Percentiles rank a stretch among this genome's conserved stretches.
These are phyloP conservation scores for Cytospora paraplurivora DNA, from an alignment of 2,329 filamentous ascomycete genomes.

Conservation along the genomic window DNA sequence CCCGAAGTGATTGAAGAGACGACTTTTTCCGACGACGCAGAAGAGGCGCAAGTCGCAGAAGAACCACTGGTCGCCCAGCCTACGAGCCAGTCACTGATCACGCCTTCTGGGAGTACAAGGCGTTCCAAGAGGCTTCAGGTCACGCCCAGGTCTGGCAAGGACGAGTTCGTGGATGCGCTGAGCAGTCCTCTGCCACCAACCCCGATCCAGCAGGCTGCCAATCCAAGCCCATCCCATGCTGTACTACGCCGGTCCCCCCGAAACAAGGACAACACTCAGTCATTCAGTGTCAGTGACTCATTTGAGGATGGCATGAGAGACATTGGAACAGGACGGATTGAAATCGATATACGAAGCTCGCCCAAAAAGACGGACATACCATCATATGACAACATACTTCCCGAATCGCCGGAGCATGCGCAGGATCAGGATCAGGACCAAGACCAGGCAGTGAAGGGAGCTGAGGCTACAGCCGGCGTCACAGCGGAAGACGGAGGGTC, in stretches of 20 bases:
- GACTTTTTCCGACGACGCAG: background rate
- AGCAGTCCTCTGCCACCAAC: constrained; percentile 44
- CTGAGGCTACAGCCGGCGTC: constrained; percentile 7
- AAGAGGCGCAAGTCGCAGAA: background rate
- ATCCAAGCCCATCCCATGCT: constrained; percentile 17
- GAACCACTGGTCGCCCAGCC: background rate
- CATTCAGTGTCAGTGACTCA: constrained; percentile 45
- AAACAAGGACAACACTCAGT: constrained; percentile 31
- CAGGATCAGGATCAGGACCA: background rate
- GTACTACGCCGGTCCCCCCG: constrained; percentile 10
- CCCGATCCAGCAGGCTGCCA: constrained; percentile 34
- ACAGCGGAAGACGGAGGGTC: constrained; percentile 15
- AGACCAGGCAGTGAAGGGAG: background rate
- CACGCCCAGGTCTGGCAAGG: constrained; percentile 47
- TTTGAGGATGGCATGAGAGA: constrained; percentile 23
- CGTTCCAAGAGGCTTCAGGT: constrained; percentile 34
- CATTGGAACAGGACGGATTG: constrained; percentile 19
- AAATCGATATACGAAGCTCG: constrained; percentile 25
- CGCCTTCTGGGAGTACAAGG: constrained; percentile 14
- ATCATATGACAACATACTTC: constrained; percentile 25
- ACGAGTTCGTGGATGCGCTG: constrained; percentile 54
- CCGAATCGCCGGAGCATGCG: constrained; percentile 19
- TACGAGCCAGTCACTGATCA: background rate
- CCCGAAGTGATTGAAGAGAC: constrained; percentile 19
- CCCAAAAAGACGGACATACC: constrained; percentile 23